Base-by-base conservation (phyloP, 2,329 filamentous ascomycete genomes). In the Neopestalotiopsis sp. region DNA sequence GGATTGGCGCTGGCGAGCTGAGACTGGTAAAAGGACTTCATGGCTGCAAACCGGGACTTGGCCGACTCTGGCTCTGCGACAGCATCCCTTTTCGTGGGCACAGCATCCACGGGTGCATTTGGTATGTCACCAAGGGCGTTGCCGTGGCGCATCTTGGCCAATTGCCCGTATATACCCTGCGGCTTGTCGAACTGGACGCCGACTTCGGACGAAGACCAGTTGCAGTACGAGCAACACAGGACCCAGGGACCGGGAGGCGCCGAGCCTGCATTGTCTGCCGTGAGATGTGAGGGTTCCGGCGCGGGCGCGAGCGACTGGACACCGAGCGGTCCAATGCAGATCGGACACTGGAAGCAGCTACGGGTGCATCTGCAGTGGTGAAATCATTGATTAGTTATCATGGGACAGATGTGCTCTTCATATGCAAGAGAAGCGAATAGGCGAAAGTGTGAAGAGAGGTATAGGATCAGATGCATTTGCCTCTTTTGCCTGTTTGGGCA, bases 291-390 rank as follows among this genome's bases (percentile, higher is more conserved):
- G 24, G 80, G 72, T 79, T 86, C 84, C 32, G 84, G 78, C 1
- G 84, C 78, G 45, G 86, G 83, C 67, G 94, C 92, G 70, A 95
- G 82, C 24, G 90, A 90, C 66, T 90, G 92, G 66, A 96, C 90
- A 24, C 90, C 87, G 56, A 98, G 86, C 13, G 94, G 92, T 0
- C 94, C 90, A 34, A 93, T 90, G 80, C 96, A 99, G 72, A 95
- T 85, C 0, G 96, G 96, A 75, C 96, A 99, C 78, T 97, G 94
- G 84, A 96, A 98, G 81, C 96, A 99, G 78, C 95, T 98, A 73
- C 96, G 88, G 20, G 94, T 95, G 79, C 96, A 98, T 78, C 94
- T 95, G 71, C 34, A 66, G 40, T 40, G 30, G 14, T 40, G 65
- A 13, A 45, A 28, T 17, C 5, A 7, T 9, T 30, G 32, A 38